Evolutionary conservation across 2,329 filamentous ascomycete species (phyloP).

Genomic region (Fusarium annulatum): DNA sequence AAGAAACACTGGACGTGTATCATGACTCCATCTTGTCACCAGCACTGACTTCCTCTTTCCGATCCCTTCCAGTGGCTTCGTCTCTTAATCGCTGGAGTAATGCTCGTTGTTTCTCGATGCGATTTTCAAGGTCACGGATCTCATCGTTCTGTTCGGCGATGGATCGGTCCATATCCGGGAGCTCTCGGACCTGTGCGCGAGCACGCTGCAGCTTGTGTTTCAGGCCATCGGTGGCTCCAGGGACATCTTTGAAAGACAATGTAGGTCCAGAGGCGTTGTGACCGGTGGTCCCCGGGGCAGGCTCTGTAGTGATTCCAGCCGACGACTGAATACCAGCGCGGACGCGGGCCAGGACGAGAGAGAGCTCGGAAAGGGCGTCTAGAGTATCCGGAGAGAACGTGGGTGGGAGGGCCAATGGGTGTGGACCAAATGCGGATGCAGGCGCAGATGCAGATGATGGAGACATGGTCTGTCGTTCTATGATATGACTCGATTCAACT

Average conservation of each 20-base stretch:
- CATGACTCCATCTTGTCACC: conserved; percentile 57
- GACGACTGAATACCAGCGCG: conserved; percentile 61
- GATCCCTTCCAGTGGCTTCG: conserved; percentile 53
- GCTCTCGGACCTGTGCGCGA: conserved; percentile 68
- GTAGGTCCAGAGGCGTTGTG: conserved; percentile 50
- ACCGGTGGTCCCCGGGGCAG: conserved; percentile 51
- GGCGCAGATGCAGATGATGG: conserved; percentile 46
- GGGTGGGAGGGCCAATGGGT: conserved; percentile 64
- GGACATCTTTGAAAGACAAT: conserved; percentile 76
- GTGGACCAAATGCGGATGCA: conserved; percentile 40
- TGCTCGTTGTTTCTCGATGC: conserved; percentile 70
- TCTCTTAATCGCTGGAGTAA: conserved; percentile 65
- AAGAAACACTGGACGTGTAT: conserved; percentile 20
- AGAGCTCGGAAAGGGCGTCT: conserved; percentile 85
- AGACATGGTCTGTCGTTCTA: conserved; percentile 35
- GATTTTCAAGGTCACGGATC: conserved; percentile 72
- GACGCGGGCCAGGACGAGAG: conserved; percentile 80
- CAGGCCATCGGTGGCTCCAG: conserved; percentile 79
- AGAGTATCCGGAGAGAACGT: conserved; percentile 84
- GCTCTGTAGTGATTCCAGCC: conserved; percentile 53
- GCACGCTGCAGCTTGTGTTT: conserved; percentile 88
- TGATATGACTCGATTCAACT: conserved; percentile 10
- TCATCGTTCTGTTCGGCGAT: conserved; percentile 77
- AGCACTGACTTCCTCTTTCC: conserved; percentile 44
- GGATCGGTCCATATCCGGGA: conserved; percentile 77